phyloP scores from a whole-genome alignment of 768 basidiomycete species.

The Lentinula guzmanii region DNA sequence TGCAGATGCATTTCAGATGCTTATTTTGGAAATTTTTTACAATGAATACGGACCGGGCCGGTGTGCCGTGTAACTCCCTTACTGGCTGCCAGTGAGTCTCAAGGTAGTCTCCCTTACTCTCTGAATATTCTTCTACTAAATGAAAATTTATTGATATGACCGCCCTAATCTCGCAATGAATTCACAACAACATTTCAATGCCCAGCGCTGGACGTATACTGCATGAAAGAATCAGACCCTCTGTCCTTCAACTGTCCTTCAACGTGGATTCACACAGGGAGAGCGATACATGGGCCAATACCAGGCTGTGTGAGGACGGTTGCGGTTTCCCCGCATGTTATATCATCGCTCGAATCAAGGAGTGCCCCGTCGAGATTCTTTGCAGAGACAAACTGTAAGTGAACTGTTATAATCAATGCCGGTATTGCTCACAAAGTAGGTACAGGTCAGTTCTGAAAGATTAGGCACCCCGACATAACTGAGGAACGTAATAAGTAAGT shows the following conservation, averaged over 20 bases:
- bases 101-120: no score
- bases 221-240: no score
- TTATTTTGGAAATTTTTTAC: not conserved
- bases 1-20: conserved; percentile 50
- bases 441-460: not conserved
- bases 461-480: not conserved
- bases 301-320: not conserved
- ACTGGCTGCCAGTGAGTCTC: no score
- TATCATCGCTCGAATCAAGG: not conserved
- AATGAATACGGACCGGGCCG: no score
- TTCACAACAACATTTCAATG: no score
- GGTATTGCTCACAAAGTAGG: not conserved
- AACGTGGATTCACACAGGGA: not conserved
- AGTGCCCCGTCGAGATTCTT: not conserved
- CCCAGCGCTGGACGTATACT: no score
- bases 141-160: no score
- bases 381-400: not conserved
- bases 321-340: not conserved
- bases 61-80: no score
- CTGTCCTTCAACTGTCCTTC: no score
- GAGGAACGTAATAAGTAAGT: not conserved
- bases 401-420: not conserved
- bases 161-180: no score
- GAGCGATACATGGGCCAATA: not conserved
- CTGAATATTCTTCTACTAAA: no score